Evolutionary conservation across 331 rosid species (phyloP).

Genomic region (Erythrophleum ivorense): DNA sequence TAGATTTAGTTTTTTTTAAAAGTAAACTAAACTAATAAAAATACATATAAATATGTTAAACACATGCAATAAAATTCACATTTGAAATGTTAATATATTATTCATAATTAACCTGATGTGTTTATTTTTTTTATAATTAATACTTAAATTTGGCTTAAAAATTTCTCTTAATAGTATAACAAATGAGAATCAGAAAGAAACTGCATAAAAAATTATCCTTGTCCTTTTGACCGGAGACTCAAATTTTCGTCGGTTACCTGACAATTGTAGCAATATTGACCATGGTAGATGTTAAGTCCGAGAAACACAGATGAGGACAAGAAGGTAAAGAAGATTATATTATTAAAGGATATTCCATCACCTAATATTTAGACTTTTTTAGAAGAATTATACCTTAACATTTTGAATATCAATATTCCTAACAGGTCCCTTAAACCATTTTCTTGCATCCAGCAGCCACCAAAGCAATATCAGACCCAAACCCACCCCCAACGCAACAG

Average conservation of each 20-base stretch:
- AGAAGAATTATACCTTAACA: conserved; percentile 39
- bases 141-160: neutral
- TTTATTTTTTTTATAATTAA: neutral
- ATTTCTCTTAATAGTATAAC: neutral
- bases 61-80: neutral
- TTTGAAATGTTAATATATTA: neutral
- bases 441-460: conserved; percentile 87
- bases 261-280: conserved; percentile 2
- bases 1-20: neutral
- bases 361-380: neutral
- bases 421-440: conserved; percentile 88
- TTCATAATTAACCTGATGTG: neutral
- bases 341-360: neutral
- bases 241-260: neutral
- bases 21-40: neutral
- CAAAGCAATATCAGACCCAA: conserved; percentile 58
- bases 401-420: conserved; percentile 58
- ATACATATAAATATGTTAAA: neutral
- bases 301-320: neutral
- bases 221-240: neutral
- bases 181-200: neutral
- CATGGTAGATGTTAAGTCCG: neutral
- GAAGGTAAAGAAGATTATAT: neutral
- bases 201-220: neutral
- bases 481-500: conserved; percentile 49